A percentile compares a stretch with the other conserved stretches of the same genome.
These are phyloP conservation scores for Kluyveromyces lactis DNA, from an alignment of 805 yeast genomes.

Conservation along the genomic window DNA sequence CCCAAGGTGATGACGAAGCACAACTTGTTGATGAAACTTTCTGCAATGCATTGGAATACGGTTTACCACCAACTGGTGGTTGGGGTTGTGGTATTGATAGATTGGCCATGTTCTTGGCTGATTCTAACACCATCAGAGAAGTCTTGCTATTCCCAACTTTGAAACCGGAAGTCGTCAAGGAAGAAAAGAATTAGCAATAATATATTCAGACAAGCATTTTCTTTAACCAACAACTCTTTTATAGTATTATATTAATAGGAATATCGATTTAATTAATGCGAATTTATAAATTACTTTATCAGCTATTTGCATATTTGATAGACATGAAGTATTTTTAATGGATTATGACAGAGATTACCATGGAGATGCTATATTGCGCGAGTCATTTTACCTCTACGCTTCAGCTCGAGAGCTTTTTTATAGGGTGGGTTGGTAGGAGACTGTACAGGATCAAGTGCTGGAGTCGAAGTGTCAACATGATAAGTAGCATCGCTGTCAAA, in stretches of 20 bases:
- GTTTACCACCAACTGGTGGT: slow-evolving; percentile 98
- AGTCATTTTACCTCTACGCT: slow-evolving; percentile 58
- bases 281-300: neutral
- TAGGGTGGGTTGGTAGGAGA: slow-evolving; percentile 96
- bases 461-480: slow-evolving; percentile 22
- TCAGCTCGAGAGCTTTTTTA: slow-evolving; percentile 81
- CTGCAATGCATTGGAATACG: slow-evolving; percentile 96
- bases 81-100: slow-evolving; percentile 99
- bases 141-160: slow-evolving; percentile 96
- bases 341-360: too few species aligned
- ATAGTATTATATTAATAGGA: neutral
- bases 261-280: neutral
- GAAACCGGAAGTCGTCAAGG: slow-evolving; percentile 70
- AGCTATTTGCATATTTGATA: neutral
- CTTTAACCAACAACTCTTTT: slow-evolving; percentile 6
- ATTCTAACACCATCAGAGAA: slow-evolving; percentile 95
- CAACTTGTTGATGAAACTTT: slow-evolving; percentile 93
- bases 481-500: slow-evolving; percentile 96
- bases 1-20: slow-evolving; percentile 98
- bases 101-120: slow-evolving; percentile 94
- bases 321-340: neutral
- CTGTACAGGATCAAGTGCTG: slow-evolving; percentile 84
- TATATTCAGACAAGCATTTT: too few species aligned
- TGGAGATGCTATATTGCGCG: slow-evolving; percentile 23
- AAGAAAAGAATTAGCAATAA: slow-evolving; percentile 21